phyloP scores from a whole-genome alignment of 2,329 filamentous ascomycete genomes.

The Fusarium hostae region DNA sequence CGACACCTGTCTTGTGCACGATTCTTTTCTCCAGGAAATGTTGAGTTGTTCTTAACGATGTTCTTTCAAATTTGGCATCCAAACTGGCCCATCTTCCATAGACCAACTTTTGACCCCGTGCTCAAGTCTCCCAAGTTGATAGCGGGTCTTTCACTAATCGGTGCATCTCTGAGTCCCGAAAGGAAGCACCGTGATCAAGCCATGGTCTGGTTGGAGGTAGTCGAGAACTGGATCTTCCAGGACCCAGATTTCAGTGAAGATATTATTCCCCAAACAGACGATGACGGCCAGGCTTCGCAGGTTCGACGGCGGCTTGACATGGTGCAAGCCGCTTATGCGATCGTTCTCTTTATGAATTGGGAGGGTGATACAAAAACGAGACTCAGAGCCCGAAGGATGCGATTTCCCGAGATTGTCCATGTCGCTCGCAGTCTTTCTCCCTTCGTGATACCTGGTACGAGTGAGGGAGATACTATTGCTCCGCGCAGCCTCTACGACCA shows the following conservation, averaged over 20 bases:
- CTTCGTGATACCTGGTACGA: neutral
- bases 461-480: neutral
- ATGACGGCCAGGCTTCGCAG: neutral
- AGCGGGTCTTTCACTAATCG: slow-evolving; percentile 17
- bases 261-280: neutral
- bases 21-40: slow-evolving; percentile 25
- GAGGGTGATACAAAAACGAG: neutral
- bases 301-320: neutral
- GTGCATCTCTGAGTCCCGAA: slow-evolving; percentile 9
- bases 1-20: neutral
- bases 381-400: neutral
- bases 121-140: slow-evolving; percentile 1
- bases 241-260: slow-evolving; percentile 6
- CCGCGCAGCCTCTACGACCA: neutral
- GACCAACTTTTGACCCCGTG: neutral
- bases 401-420: neutral
- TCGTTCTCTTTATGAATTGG: neutral
- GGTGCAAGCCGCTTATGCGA: neutral
- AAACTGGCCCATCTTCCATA: slow-evolving; percentile 31
- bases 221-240: slow-evolving; percentile 20
- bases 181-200: slow-evolving; percentile 1
- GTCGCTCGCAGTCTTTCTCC: neutral
- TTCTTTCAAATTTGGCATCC: slow-evolving; percentile 29
- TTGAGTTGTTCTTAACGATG: slow-evolving; percentile 4
- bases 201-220: neutral